Percentiles rank a stretch among this genome's conserved stretches.
Conservation (phyloP, 2,329 filamentous ascomycete species). For the Lachnellula hyalina region DNA sequence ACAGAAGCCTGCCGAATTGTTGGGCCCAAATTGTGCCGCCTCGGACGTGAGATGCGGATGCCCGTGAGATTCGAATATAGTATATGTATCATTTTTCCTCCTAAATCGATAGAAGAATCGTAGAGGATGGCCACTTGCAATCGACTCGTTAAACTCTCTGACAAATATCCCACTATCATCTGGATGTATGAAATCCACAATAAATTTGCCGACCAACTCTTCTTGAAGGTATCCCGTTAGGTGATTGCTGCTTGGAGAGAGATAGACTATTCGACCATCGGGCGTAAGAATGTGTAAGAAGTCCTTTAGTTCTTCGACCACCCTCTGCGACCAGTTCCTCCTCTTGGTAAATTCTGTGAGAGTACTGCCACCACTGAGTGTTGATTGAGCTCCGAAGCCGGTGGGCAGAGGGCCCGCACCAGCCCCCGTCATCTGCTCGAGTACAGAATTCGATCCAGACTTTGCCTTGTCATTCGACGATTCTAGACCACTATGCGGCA, state of each 20-base stretch:
- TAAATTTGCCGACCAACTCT: constrained; percentile 68
- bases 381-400: constrained; percentile 26
- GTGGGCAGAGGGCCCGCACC: constrained; percentile 30
- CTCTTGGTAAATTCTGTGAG: constrained; percentile 62
- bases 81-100: constrained; percentile 67
- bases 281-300: constrained; percentile 82
- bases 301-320: constrained; percentile 85
- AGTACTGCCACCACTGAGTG: constrained; percentile 41
- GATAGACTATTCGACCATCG: constrained; percentile 77
- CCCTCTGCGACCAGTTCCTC: constrained; percentile 78
- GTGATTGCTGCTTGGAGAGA: constrained; percentile 69
- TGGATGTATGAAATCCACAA: constrained; percentile 78
- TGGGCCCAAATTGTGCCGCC: constrained; percentile 55
- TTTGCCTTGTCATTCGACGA: constrained; percentile 12
- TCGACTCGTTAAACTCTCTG: constrained; percentile 83
- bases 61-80: constrained; percentile 86
- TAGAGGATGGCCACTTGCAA: constrained; percentile 71
- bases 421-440: constrained; percentile 22
- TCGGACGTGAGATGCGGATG: constrained; percentile 81
- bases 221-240: constrained; percentile 71
- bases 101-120: constrained; percentile 83
- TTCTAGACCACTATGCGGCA: constrained; percentile 15
- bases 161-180: constrained; percentile 81
- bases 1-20: constrained; percentile 66
- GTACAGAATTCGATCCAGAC: constrained; percentile 6